A percentile compares a stretch with the other conserved stretches of the same genome.
These are phyloP conservation scores for Cladophialophora psammophila DNA, from an alignment of 2,329 filamentous ascomycete genomes.

Conservation along the genomic window DNA sequence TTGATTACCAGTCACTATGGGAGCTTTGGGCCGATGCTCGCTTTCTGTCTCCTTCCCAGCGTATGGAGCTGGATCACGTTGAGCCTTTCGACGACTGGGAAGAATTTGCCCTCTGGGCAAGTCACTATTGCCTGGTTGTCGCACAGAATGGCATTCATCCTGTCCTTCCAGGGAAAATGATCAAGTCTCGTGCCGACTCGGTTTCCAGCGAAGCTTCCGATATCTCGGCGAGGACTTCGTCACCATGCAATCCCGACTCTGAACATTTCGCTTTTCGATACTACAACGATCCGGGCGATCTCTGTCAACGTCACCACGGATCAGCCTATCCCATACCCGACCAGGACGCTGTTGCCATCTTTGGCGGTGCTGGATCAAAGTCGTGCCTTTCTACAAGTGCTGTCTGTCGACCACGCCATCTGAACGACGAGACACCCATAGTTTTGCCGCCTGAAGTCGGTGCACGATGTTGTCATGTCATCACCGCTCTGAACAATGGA, in stretches of 20 bases:
- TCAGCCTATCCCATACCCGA: slow-evolving; percentile 55
- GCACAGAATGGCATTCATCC: slow-evolving; percentile 36
- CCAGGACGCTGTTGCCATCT: slow-evolving; percentile 46
- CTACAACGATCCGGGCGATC: slow-evolving; percentile 49
- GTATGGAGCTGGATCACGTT: slow-evolving; percentile 69
- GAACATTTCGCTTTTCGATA: slow-evolving; percentile 43
- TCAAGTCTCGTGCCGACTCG: slow-evolving; percentile 31
- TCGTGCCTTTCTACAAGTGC: slow-evolving; percentile 57
- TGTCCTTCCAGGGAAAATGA: slow-evolving; percentile 26
- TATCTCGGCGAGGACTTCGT: slow-evolving; percentile 38
- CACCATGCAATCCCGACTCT: slow-evolving; percentile 29
- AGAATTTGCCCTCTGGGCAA: slow-evolving; percentile 83
- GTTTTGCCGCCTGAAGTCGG: slow-evolving; percentile 52
- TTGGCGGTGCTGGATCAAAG: slow-evolving; percentile 56
- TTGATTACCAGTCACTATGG: slow-evolving; percentile 76
- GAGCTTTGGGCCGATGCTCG: slow-evolving; percentile 75
- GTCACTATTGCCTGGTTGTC: slow-evolving; percentile 75
- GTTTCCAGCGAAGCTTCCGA: slow-evolving; percentile 37
- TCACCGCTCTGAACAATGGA: slow-evolving; percentile 68
- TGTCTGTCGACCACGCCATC: slow-evolving; percentile 30
- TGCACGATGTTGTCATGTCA: slow-evolving; percentile 74
- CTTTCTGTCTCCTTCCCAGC: slow-evolving; percentile 69
- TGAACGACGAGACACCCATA: slow-evolving; percentile 46
- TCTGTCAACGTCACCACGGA: slow-evolving; percentile 67
- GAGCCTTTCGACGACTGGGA: slow-evolving; percentile 96